Evolutionary conservation across 768 basidiomycete genomes (phyloP), one percentile per base, ranked within the genome.

Genomic region (Kwoniella heveanensis): DNA sequence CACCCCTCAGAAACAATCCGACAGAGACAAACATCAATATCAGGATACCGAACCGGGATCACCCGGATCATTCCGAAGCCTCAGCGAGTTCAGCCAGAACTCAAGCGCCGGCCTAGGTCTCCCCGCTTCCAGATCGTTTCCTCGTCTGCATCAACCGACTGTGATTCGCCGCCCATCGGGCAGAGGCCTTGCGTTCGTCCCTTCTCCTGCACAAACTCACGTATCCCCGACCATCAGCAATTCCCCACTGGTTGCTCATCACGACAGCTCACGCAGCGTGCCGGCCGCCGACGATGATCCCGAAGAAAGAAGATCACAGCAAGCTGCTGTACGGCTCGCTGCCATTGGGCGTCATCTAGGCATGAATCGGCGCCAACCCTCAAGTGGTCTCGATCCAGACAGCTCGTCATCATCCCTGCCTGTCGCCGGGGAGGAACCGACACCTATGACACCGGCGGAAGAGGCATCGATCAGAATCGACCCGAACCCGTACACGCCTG

Each of bases 81-180:
- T 10, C 8, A 44, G 17, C 17, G 39, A 44, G 39, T 3, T 44
- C 39, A 44, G 15, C 17, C 39, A 44, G 10, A 19, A 44, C 17
- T 44, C 39, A 17, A 44, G 15, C 17, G 17, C 39, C 4, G 39
- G 39, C 9, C 15, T 44, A 10, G 39, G 39, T 17, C 39, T 44
- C 3, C 39, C 39, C 15, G 39, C 15, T 17, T 44, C 69, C 15
- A 55, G 52, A 19, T 69, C 67, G 10, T 54, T 71, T 17, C 73
- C 67, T 24, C 65, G 73, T n/a, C n/a, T 74, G 10, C 73, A 74
- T 57, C 73, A 74, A 48, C 73, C 73, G 4, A 74, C 73, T 6
- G 70, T 74, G 39, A 54, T 74, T 17, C 62, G 70, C 12, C 47
- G 60, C 5, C 54, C 60, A 1, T 71, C 73, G 7, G 73, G 73